These are phyloP conservation scores for Crithidia bombi DNA, from an alignment of 208 protist genomes.

Conservation along the genomic window DNA sequence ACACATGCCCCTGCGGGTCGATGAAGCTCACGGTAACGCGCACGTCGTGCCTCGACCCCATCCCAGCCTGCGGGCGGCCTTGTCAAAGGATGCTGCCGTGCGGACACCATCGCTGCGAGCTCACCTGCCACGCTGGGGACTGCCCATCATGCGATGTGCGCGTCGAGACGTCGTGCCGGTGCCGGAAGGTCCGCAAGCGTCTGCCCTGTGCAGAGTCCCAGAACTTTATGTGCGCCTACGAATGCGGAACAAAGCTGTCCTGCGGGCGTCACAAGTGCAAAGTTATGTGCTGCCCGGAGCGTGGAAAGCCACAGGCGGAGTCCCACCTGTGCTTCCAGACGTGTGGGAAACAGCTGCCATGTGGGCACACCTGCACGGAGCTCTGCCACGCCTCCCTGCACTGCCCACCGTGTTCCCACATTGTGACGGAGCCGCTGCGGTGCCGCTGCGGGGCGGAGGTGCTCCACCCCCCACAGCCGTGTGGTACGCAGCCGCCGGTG, in stretches of 20 bases:
- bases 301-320: conserved; percentile 42
- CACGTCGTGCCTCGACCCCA: conserved; percentile 58
- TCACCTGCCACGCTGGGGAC: conserved; percentile 50
- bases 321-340: conserved; percentile 51
- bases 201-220: conserved; percentile 53
- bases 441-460: conserved; percentile 64
- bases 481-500: conserved; percentile 59
- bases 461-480: conserved; percentile 73
- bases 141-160: conserved; percentile 55
- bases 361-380: conserved; percentile 77
- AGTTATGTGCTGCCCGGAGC: conserved; percentile 56
- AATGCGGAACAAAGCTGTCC: conserved; percentile 69
- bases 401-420: conserved; percentile 69
- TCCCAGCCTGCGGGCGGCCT: conserved; percentile 60
- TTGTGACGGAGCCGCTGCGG: conserved; percentile 51
- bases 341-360: conserved; percentile 69
- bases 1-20: conserved; percentile 67
- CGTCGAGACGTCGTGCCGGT: conserved; percentile 52
- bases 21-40: conserved; percentile 31
- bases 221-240: conserved; percentile 52
- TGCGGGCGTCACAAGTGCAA: conserved; percentile 80
- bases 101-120: conserved; percentile 59
- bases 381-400: conserved; percentile 59
- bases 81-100: conserved; percentile 71
- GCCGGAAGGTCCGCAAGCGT: conserved; percentile 50